Percentiles rank a stretch among this genome's conserved stretches.
Evolutionary conservation across 495 filamentous ascomycete species (phyloP).

Genomic region (Penicillium coprophilum): DNA sequence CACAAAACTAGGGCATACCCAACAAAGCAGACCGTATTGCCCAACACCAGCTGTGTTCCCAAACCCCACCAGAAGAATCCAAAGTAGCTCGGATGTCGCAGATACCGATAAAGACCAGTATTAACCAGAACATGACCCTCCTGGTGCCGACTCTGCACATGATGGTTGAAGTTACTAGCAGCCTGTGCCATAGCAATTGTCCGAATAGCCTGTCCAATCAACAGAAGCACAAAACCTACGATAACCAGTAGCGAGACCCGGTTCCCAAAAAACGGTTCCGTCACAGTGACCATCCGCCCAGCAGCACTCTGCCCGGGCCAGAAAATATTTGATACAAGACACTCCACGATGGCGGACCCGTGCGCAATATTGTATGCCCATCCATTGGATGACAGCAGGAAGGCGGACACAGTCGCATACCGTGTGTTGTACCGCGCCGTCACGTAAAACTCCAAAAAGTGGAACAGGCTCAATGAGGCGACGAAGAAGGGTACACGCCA

Average conservation of each 20-base stretch:
- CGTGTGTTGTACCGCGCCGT: constrained; percentile 81
- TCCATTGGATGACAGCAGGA: constrained; percentile 85
- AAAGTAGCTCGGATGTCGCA: constrained; percentile 91
- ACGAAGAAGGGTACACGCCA: constrained; percentile 88
- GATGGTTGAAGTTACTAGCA: constrained; percentile 89
- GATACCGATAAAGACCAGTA: constrained; percentile 58
- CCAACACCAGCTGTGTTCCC: constrained; percentile 88
- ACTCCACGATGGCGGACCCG: constrained; percentile 68
- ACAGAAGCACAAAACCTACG: constrained; percentile 62
- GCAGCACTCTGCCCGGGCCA: constrained; percentile 43
- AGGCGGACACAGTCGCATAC: constrained; percentile 68
- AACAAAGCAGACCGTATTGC: constrained; percentile 75
- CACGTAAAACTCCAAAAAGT: constrained; percentile 93
- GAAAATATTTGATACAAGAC: constrained; percentile 56
- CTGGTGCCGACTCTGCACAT: constrained; percentile 65
- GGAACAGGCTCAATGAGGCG: constrained; percentile 73
- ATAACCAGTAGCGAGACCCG: constrained; percentile 31
- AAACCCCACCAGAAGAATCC: constrained; percentile 98
- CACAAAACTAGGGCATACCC: constrained; percentile 75
- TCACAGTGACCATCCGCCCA: constrained; percentile 30
- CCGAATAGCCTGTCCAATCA: constrained; percentile 69
- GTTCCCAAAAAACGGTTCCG: constrained; percentile 16
- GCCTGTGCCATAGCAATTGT: constrained; percentile 84
- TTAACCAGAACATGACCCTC: constrained; percentile 77
- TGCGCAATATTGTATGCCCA: constrained; percentile 83